phyloP scores from a whole-genome alignment of 2,329 filamentous ascomycete genomes.

The Xylaria multiplex region DNA sequence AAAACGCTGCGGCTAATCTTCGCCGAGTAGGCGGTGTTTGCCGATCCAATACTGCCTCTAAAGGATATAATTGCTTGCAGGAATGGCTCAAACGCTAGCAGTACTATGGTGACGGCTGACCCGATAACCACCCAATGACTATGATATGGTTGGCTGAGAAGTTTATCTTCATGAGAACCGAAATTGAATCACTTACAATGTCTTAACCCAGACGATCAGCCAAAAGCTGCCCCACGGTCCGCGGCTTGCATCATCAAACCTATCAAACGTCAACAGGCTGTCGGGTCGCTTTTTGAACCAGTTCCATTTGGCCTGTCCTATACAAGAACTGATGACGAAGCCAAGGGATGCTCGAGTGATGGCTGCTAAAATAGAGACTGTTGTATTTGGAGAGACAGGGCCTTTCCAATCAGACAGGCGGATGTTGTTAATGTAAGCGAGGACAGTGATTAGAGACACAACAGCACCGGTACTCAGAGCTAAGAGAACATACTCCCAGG shows the following conservation, averaged over 20 bases:
- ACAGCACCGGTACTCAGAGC: conserved; percentile 32
- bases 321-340: conserved; percentile 42
- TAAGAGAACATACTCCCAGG: conserved; percentile 31
- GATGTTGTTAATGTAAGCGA: conserved; percentile 27
- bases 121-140: no score
- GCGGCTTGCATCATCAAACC: conserved; percentile 44
- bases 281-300: conserved; percentile 38
- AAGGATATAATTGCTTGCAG: conserved; percentile 23
- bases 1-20: neutral
- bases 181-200: conserved; percentile 18
- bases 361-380: conserved; percentile 38
- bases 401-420: conserved; percentile 34
- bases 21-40: neutral
- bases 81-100: conserved; percentile 14
- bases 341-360: conserved; percentile 35
- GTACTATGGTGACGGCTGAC: no score
- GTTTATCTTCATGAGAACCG: no score
- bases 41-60: neutral
- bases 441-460: conserved; percentile 27
- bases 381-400: conserved; percentile 36
- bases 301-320: conserved; percentile 44
- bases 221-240: conserved; percentile 42
- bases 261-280: conserved; percentile 39
- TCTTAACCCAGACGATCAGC: conserved; percentile 37
- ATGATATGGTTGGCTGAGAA: no score